These are phyloP conservation scores for Aureobasidium sp. DNA, from an alignment of 2,329 filamentous ascomycete species.

Conservation along the genomic window DNA sequence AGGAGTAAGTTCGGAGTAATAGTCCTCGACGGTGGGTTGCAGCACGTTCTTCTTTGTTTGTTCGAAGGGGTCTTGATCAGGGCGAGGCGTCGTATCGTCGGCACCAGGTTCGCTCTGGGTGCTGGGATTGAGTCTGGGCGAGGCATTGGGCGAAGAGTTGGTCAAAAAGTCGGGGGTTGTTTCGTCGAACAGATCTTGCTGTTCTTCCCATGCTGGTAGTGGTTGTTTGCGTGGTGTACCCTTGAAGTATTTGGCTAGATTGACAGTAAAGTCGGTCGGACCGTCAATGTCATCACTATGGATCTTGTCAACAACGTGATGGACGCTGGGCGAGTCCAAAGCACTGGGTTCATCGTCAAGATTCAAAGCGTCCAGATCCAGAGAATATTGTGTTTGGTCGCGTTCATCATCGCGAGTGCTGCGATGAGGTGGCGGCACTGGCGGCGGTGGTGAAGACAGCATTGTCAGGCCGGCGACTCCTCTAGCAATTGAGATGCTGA, in stretches of 20 bases:
- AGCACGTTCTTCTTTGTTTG: slow-evolving; percentile 23
- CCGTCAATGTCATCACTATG: slow-evolving; percentile 32
- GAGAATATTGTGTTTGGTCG: slow-evolving; percentile 23
- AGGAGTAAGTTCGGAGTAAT: slow-evolving; percentile 29
- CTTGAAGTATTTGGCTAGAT: slow-evolving; percentile 30
- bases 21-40: slow-evolving; percentile 30
- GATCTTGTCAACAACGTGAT: slow-evolving; percentile 21
- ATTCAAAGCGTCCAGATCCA: slow-evolving; percentile 28
- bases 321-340: slow-evolving; percentile 20
- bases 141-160: slow-evolving; percentile 16
- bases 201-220: slow-evolving; percentile 2
- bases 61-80: slow-evolving; percentile 17
- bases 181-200: slow-evolving; percentile 1
- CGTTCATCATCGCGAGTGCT: not conserved
- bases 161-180: slow-evolving; percentile 2
- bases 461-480: slow-evolving; percentile 15
- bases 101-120: not conserved
- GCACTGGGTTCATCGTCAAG: slow-evolving; percentile 18
- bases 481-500: not conserved
- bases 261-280: slow-evolving; percentile 32
- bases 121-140: not conserved
- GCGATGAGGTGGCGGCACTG: not conserved
- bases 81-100: slow-evolving; percentile 18
- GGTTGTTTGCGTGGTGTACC: not conserved
- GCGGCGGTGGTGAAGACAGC: slow-evolving; percentile 18